These are phyloP conservation scores for Mortierella hygrophila DNA, from an alignment of 192 early-diverging fungal species.

Conservation along the genomic window DNA sequence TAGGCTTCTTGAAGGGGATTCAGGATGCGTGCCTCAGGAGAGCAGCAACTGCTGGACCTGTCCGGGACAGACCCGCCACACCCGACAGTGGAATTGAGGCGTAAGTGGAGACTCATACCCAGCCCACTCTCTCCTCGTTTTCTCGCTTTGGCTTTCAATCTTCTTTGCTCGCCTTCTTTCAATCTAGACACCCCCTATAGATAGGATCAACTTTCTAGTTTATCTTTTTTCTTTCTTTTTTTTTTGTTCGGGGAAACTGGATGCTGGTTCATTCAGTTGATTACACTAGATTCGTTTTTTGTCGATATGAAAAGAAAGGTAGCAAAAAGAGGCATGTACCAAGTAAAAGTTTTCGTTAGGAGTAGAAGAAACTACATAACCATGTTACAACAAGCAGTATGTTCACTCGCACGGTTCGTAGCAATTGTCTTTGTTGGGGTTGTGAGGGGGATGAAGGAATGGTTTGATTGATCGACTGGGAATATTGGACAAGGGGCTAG, in stretches of 20 bases:
- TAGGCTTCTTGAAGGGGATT: conserved; percentile 44
- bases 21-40: conserved; percentile 53
- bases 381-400: not conserved
- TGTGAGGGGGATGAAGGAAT: not conserved
- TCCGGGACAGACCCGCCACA: conserved; percentile 38
- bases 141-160: not conserved
- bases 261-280: conserved; percentile 21
- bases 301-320: not conserved
- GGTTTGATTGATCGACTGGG: not conserved
- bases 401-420: not conserved
- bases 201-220: not conserved
- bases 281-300: not conserved
- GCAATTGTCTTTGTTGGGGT: not conserved
- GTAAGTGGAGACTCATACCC: not conserved
- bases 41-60: conserved; percentile 12
- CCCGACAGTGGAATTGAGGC: conserved; percentile 57
- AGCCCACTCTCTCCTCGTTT: not conserved
- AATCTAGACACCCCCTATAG: not conserved
- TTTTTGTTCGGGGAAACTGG: not conserved
- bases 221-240: not conserved
- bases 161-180: not conserved
- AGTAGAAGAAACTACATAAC: not conserved
- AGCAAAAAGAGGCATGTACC: not conserved
- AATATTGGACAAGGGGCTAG: not conserved
- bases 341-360: not conserved